Base-by-base conservation (phyloP, 1,139 yeast species). In the Debaryomyces sp. region DNA sequence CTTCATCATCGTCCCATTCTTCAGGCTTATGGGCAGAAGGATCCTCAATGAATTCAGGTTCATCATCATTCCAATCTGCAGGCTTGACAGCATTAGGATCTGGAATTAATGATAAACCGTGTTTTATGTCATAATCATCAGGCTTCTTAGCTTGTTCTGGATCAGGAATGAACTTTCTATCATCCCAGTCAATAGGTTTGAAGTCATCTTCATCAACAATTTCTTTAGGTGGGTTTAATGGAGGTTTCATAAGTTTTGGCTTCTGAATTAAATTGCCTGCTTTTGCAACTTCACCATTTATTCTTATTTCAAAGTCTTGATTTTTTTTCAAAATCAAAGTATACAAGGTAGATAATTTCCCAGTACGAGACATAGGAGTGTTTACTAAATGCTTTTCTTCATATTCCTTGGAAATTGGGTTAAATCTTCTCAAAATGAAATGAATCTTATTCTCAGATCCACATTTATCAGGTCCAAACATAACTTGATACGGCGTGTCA, bases 401-500 rank as follows among this genome's bases (percentile, higher is more conserved):
- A 54, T 75, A 71, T 50, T 70, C 73, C 5, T 82, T 84, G n/a
- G 82, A 75, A 36, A 63, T 57, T 35, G 84, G 85, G 61, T 81
- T 78, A 58, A 72, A 70, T 60, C 87, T 80, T 49, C 78, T 80
- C 49, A 90, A 62, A 47, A 90, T 88, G 55, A 91, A 82, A 61
- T 88, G 96, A 26, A 91, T 84, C 67, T 84, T 85, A 70, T 90
- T 88, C 43, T 85, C 80, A 44, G 84, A 66, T 3, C 96, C 96
- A 71, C 98, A 92, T 64, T 78, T 81, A 68, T 92, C 98, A 33
- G 98, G 98, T 23, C 97, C 98, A 74, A 92, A 92, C 95, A 91
- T 87, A 54, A 92, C 68, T 63, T 87, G 90, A 69, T 86, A 90
- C 1, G 92, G 88, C 6, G 96, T 78, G 21, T 77, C 81, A 52